Percentiles rank a stretch among this genome's conserved stretches.
phyloP scores from a whole-genome alignment of 2,329 filamentous ascomycete genomes.

The Pseudodiploospora longispora region DNA sequence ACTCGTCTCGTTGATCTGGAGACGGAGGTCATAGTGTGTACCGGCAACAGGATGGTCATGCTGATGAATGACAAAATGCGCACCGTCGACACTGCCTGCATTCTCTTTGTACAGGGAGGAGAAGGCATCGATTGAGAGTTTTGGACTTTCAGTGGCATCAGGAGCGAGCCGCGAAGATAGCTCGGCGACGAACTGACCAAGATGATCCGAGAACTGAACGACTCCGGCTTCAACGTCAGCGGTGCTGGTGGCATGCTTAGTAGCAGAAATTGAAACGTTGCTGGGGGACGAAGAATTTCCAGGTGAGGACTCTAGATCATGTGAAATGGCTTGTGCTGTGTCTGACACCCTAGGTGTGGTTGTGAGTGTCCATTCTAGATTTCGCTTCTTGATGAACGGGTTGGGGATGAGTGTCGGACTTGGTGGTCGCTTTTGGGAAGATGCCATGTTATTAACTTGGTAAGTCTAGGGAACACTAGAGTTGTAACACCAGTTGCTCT shows the following conservation, averaged over 20 bases:
- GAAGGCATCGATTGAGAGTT: slow-evolving; percentile 27
- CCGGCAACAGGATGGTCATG: slow-evolving; percentile 65
- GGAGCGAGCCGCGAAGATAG: slow-evolving; percentile 21
- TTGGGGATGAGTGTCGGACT: slow-evolving; percentile 32
- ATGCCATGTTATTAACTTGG: not conserved
- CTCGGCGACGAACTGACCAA: slow-evolving; percentile 27
- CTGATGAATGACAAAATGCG: slow-evolving; percentile 63
- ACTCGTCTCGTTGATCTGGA: slow-evolving; percentile 61
- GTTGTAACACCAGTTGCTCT: too few species aligned
- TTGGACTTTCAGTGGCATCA: slow-evolving; percentile 16
- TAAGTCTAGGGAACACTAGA: too few species aligned
- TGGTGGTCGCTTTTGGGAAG: slow-evolving; percentile 19
- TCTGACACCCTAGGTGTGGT: not conserved
- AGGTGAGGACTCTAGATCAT: slow-evolving; percentile 1
- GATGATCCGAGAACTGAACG: slow-evolving; percentile 29
- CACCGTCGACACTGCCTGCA: slow-evolving; percentile 23
- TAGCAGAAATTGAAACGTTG: not conserved
- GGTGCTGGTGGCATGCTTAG: slow-evolving; percentile 15
- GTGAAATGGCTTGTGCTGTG: slow-evolving; percentile 3
- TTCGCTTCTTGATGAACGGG: slow-evolving; percentile 39
- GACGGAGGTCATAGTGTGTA: slow-evolving; percentile 59
- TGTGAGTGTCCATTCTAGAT: slow-evolving; percentile 35
- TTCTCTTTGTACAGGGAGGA: slow-evolving; percentile 28
- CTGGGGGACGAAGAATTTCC: not conserved
- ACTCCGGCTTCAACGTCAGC: slow-evolving; percentile 34